These are phyloP conservation scores for Calonectria hongkongensis DNA, from an alignment of 2,329 filamentous ascomycete species.

Conservation along the genomic window DNA sequence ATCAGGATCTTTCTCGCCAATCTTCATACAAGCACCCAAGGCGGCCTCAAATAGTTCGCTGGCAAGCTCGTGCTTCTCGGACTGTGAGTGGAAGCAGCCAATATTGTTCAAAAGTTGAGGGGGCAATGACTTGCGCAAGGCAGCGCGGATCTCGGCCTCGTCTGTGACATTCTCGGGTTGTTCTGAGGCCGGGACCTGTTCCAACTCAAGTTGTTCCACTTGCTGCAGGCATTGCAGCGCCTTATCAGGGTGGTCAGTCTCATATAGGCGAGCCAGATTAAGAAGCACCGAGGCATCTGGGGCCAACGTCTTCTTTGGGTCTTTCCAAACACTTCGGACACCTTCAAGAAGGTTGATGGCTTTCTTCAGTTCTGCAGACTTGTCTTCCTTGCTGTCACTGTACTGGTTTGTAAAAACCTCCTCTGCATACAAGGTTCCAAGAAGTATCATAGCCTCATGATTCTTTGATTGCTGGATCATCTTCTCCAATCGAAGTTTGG, in stretches of 20 bases:
- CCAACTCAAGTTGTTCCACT: conserved; percentile 92
- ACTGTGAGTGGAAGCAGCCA: conserved; percentile 94
- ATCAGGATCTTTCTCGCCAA: conserved; percentile 83
- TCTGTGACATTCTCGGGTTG: conserved; percentile 74
- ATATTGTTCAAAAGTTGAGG: conserved; percentile 98
- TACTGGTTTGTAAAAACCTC: conserved; percentile 90
- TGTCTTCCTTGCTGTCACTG: conserved; percentile 87
- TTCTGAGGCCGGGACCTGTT: conserved; percentile 83
- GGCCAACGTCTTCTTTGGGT: conserved; percentile 87
- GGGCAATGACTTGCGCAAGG: conserved; percentile 85
- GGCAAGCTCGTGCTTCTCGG: conserved; percentile 86
- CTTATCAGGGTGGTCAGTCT: conserved; percentile 89
- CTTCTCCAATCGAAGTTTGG: conserved; percentile 95
- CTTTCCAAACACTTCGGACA: conserved; percentile 93
- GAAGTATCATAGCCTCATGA: conserved; percentile 91
- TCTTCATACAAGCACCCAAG: conserved; percentile 88
- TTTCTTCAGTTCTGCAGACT: conserved; percentile 88
- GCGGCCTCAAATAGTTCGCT: conserved; percentile 95
- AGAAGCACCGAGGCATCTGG: conserved; percentile 92
- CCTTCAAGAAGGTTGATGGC: conserved; percentile 89
- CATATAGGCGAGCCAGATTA: conserved; percentile 94
- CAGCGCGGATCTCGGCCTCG: conserved; percentile 74
- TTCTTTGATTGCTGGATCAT: conserved; percentile 90
- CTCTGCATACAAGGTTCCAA: conserved; percentile 94
- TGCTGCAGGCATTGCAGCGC: conserved; percentile 93